phyloP scores from a whole-genome alignment of 768 basidiomycete genomes.

The Amanita subjunquillea region DNA sequence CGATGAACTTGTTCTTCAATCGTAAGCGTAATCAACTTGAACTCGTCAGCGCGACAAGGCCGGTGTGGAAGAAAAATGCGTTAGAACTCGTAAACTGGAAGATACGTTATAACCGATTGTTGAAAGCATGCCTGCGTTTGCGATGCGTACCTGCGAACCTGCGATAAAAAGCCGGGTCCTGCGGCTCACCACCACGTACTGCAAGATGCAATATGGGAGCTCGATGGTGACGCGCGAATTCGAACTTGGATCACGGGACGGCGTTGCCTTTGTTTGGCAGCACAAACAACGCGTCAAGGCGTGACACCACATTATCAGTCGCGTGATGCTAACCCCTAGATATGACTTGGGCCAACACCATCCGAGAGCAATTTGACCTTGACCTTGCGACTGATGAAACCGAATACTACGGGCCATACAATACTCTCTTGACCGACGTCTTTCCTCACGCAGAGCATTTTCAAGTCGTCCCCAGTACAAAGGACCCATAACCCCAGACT shows the following conservation, averaged over 20 bases:
- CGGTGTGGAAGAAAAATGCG: constrained; percentile 10
- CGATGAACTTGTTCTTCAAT: neutral
- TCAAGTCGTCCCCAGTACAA: no score
- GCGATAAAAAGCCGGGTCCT: constrained; percentile 7
- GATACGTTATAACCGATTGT: neutral
- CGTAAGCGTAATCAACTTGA: constrained; percentile 13
- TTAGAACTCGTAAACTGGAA: constrained; percentile 13
- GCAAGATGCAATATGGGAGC: neutral
- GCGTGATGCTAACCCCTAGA: no score
- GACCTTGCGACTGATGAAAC: no score
- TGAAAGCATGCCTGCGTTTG: constrained; percentile 7
- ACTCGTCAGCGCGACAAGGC: neutral
- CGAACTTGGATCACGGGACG: constrained; percentile 7
- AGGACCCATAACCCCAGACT: no score
- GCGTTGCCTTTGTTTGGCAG: constrained; percentile 2
- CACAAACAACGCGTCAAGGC: no score
- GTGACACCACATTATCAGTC: no score
- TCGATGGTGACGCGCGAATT: constrained; percentile 1
- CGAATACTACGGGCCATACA: no score
- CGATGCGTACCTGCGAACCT: constrained; percentile 11
- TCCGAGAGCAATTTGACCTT: no score
- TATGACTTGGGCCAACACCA: no score
- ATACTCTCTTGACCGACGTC: no score
- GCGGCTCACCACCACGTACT: neutral
- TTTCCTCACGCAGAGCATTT: no score